Evolutionary conservation across 345 rosid species (phyloP), one percentile per base, ranked within the genome.

Genomic region (Dovyalis caffra): DNA sequence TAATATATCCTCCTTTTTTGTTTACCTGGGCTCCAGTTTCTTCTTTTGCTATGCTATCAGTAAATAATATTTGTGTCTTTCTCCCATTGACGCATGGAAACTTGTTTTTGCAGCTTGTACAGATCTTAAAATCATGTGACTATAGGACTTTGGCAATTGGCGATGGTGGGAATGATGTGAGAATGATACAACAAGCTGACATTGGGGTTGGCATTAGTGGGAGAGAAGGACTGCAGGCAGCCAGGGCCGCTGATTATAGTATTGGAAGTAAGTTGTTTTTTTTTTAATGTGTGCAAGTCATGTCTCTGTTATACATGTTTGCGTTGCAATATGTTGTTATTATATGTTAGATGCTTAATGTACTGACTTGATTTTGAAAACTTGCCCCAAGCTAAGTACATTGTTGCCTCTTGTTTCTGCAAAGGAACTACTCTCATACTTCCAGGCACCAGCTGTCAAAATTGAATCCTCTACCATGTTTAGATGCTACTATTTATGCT

Each of bases 141-240:
- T 95, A 95, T 84, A 87, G 98, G 83, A 93, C 97, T 38, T 83
- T 95, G 78, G 99, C 99, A 25, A 88, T 93, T 86, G 99, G 98
- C 71, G 98, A 95, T 76, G 99, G 98, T 73, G 99, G 99, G 69
- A 95, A 95, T 89, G 99, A 95, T 85, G 98, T 95, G 84, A 87
- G 97, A 84, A 95, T 95, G 99, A 95, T 95, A 78, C 99, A 95
- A 72, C 93, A 95, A 86, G 97, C 99, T 74, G 99, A 93, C 77
- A 91, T 95, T 33, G 98, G 99, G 43, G 95, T 95, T 69, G 97
- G 99, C 76, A 95, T 95, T 72, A 95, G 99, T 66, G 98, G 98
- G 78, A 91, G 98, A 87, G 99, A 95, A 87, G 98, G 99, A 33
- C 84, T 93, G 73, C 99, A 93, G 87, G 99, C 99, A 77, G 98